These are phyloP conservation scores for Geosiphon pyriformis DNA, from an alignment of 192 early-diverging fungal species.

Conservation along the genomic window DNA sequence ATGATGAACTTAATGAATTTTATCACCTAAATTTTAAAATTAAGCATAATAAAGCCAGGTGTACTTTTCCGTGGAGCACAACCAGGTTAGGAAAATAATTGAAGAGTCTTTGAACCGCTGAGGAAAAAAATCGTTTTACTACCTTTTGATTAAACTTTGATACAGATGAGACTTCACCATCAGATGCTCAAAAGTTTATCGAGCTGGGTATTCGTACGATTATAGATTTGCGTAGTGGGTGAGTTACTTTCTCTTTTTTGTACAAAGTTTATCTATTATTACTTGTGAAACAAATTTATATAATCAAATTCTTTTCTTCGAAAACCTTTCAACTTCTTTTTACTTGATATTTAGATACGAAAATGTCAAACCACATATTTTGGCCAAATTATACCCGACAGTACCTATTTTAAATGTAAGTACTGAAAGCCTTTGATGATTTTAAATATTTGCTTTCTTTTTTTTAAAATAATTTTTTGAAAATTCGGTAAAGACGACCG, in stretches of 20 bases:
- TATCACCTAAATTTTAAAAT: neutral
- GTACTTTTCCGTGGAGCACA: slow-evolving; percentile 6
- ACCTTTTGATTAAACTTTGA: neutral
- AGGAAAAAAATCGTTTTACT: neutral
- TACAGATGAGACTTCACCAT: neutral
- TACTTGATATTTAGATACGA: slow-evolving; percentile 11
- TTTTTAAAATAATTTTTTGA: neutral
- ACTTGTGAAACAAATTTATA: neutral
- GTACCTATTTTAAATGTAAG: slow-evolving; percentile 21
- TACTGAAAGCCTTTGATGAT: neutral
- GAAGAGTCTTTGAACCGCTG: no score
- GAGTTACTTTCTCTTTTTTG: neutral
- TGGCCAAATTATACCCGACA: slow-evolving; percentile 27
- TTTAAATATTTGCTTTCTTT: slow-evolving; percentile 20
- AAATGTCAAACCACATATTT: slow-evolving; percentile 5
- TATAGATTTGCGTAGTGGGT: slow-evolving; percentile 25
- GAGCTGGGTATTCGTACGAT: slow-evolving; percentile 21
- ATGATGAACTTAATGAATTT: neutral
- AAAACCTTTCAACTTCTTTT: neutral
- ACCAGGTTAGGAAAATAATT: neutral
- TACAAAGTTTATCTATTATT: neutral
- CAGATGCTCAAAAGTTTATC: neutral
- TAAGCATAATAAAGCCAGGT: neutral
- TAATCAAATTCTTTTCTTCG: no score
- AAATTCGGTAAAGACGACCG: no score